These are phyloP conservation scores for Scedosporium minutisporum DNA, from an alignment of 2,329 filamentous ascomycete genomes.

Conservation along the genomic window DNA sequence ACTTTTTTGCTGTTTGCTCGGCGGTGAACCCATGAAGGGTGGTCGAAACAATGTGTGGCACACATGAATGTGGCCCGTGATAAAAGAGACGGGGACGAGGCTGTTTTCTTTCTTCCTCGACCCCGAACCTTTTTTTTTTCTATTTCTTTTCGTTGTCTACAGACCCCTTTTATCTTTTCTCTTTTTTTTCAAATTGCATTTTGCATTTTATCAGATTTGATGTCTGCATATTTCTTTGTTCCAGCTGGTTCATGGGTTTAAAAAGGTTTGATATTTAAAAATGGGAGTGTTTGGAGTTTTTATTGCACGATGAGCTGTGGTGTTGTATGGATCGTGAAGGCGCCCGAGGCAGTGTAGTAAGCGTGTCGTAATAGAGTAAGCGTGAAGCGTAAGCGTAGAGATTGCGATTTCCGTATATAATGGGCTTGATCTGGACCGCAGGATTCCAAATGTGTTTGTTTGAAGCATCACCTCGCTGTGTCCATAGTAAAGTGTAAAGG, in stretches of 20 bases:
- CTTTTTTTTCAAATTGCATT: neutral
- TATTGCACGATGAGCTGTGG: neutral
- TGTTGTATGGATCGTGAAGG: neutral
- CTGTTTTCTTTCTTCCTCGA: neutral
- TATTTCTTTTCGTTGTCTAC: conserved; percentile 1
- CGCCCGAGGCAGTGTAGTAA: too few species aligned
- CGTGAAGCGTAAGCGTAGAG: too few species aligned
- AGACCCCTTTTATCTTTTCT: neutral
- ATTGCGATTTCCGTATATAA: too few species aligned
- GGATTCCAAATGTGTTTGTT: too few species aligned
- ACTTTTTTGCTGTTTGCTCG: neutral
- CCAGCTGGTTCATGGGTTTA: neutral
- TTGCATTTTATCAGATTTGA: conserved; percentile 1
- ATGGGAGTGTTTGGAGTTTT: conserved; percentile 3
- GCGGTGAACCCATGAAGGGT: neutral
- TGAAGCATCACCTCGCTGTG: too few species aligned
- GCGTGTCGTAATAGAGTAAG: too few species aligned
- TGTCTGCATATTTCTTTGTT: neutral
- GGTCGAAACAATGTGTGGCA: neutral
- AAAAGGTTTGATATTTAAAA: conserved; percentile 1
- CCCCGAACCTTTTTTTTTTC: neutral
- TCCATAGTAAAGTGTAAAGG: too few species aligned
- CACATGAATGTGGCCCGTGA: neutral
- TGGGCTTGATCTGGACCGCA: too few species aligned
- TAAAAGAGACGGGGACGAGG: too few species aligned